Evolutionary conservation across 1,284 basidiomycete species (phyloP), one percentile per base, ranked within the genome.

Genomic region (Phlebopus sp.): DNA sequence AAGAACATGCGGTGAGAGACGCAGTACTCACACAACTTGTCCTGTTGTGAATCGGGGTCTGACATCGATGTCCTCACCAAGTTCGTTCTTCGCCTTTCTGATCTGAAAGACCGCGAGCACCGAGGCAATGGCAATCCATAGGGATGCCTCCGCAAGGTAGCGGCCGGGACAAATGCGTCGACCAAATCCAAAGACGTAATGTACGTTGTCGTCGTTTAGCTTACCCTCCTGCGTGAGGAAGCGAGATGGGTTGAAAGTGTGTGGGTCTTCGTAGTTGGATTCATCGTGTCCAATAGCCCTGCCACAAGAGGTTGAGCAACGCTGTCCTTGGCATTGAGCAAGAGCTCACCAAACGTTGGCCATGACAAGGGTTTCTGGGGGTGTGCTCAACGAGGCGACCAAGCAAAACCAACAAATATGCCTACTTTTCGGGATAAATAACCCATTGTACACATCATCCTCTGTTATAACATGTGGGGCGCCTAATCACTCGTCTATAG

Each of bases 91-190:
- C 9, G 37, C 18, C 14, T 19, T 30, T 6, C 31, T 25, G 11
- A 51, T 47, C 23, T 59, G 42, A 42, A 64, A 60, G 2, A 49
- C 50, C 0, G 58, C 51, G 15, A 66, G 46, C 1, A 60, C 42
- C 2, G 56, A 59, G 3, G 58, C 59, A 18, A 60, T 54, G 7
- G 55, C 54, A 34, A 64, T 54, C 55, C 55, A 66, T n/a, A 61
- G 40, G 18, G 59, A 55, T 2, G 46, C 50, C 13, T 44, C 37
- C 4, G 64, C 61, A 6, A 65, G 40, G 37, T 63, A 46, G 37
- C 55, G 49, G n/a, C 64, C 61, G 13, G 63, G 57, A 37, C 63
- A 65, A 32, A 65, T 57, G 32, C 62, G 54, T 50, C 61, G 47
- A 4, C 59, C 59, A 50, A 60, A 62, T 11, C 54, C 55, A 38